Conservation (phyloP, 805 yeast species). For the Metschnikowia similis region DNA sequence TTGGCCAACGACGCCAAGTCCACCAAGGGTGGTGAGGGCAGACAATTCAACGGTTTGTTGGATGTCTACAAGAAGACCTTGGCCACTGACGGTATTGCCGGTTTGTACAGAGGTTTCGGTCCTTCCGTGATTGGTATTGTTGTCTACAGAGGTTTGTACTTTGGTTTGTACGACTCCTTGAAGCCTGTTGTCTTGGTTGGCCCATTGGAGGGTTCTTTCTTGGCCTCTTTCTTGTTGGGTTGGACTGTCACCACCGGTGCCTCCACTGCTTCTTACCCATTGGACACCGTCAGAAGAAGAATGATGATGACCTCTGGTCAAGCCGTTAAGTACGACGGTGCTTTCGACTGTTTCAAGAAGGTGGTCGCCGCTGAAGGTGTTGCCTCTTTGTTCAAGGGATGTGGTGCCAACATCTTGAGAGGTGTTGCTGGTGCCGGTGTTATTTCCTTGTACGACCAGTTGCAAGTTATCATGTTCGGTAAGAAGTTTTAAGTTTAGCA, state of each 20-base stretch:
- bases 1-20: conserved; percentile 97
- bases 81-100: conserved; percentile 95
- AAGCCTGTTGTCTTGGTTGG: conserved; percentile 94
- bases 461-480: conserved; percentile 92
- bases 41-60: conserved; percentile 95
- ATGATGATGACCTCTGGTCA: conserved; percentile 99
- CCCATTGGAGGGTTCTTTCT: conserved; percentile 89
- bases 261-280: conserved; percentile 98
- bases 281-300: conserved; percentile 99
- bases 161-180: conserved; percentile 95
- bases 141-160: conserved; percentile 99
- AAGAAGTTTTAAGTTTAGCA: conserved; percentile 62
- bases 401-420: conserved; percentile 99
- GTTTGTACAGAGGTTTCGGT: conserved; percentile 99
- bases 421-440: conserved; percentile 99
- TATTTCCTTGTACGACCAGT: conserved; percentile 94
- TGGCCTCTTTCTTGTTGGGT: conserved; percentile 93
- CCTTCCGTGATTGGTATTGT: conserved; percentile 96
- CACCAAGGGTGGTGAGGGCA: conserved; percentile 78
- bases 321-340: conserved; percentile 94
- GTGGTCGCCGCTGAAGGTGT: conserved; percentile 97
- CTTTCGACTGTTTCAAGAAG: conserved; percentile 86
- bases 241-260: conserved; percentile 99
- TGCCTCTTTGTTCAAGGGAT: conserved; percentile 92
- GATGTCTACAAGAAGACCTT: conserved; percentile 96